Conservation (phyloP, 2,329 filamentous ascomycete species). For the Daldinia eschscholtzii region DNA sequence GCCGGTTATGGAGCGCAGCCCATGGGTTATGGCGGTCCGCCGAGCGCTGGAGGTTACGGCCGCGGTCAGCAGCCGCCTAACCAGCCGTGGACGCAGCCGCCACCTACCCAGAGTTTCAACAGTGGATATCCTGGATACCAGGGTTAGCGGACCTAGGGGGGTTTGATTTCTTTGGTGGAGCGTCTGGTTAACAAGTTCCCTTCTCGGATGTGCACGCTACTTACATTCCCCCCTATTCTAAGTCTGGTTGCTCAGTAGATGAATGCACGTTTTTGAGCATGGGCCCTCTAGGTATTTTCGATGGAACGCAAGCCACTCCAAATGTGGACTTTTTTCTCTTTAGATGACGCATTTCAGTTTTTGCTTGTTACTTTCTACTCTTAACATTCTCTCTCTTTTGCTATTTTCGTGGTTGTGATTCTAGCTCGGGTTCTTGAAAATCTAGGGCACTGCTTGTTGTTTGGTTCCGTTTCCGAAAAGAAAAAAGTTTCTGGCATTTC, state of each 20-base stretch:
- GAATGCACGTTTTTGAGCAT: constrained; percentile 14
- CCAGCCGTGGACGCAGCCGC: constrained; percentile 66
- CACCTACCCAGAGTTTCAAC: constrained; percentile 68
- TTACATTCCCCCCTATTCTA: constrained; percentile 25
- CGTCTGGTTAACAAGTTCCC: constrained; percentile 31
- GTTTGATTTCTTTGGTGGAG: constrained; percentile 20
- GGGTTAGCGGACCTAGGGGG: constrained; percentile 57
- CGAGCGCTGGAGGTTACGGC: constrained; percentile 86
- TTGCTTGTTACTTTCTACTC: constrained; percentile 44
- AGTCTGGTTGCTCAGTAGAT: constrained; percentile 36
- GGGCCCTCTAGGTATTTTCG: constrained; percentile 26
- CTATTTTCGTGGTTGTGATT: constrained; percentile 46
- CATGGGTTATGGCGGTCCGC: constrained; percentile 77
- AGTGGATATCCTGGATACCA: constrained; percentile 75
- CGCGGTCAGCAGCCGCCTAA: constrained; percentile 75
- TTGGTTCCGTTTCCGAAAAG: constrained; percentile 47
- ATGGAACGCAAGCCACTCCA: constrained; percentile 33
- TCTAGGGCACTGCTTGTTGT: constrained; percentile 41
- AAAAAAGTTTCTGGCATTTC: constrained; percentile 51
- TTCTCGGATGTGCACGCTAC: constrained; percentile 29
- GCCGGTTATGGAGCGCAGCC: constrained; percentile 74
- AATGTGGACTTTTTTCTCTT: constrained; percentile 27
- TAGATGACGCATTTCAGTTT: constrained; percentile 44
- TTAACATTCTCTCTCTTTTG: constrained; percentile 46
- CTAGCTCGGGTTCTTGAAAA: constrained; percentile 42